Evolutionary conservation across 2,329 filamentous ascomycete species (phyloP).

Genomic region (Colletotrichum viniferum): DNA sequence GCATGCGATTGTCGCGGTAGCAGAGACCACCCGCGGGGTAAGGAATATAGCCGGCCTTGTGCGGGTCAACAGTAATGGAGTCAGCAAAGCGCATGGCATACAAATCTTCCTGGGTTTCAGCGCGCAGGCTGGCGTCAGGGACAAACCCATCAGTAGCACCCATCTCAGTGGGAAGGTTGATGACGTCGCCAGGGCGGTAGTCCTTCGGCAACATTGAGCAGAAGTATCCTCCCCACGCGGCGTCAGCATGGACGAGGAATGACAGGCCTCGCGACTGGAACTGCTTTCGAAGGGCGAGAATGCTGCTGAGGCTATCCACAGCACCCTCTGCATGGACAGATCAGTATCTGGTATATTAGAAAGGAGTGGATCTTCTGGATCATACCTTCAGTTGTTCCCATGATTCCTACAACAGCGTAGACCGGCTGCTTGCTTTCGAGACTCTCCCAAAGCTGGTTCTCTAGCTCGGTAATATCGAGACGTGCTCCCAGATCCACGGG

Average conservation of each 20-base stretch:
- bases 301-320: constrained; percentile 42
- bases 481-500: constrained; percentile 43
- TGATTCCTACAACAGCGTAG: constrained; percentile 48
- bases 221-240: constrained; percentile 57
- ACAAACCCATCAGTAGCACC: constrained; percentile 34
- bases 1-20: constrained; percentile 48
- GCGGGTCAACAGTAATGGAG: constrained; percentile 52
- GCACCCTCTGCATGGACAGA: constrained; percentile 39
- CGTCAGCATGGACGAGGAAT: constrained; percentile 51
- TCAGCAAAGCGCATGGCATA: constrained; percentile 42
- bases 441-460: constrained; percentile 32
- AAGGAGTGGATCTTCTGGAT: fast-evolving
- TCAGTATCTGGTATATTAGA: background rate
- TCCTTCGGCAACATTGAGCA: constrained; percentile 44
- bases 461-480: constrained; percentile 37
- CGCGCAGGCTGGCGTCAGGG: constrained; percentile 36
- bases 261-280: constrained; percentile 46
- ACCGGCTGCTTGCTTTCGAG: constrained; percentile 37
- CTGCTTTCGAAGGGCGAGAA: constrained; percentile 42
- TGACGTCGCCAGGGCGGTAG: constrained; percentile 28
- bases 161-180: constrained; percentile 30
- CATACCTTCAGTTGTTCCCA: constrained; percentile 49
- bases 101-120: constrained; percentile 42
- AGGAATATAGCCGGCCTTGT: constrained; percentile 51
- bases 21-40: constrained; percentile 50